Conservation (phyloP, 805 yeast genomes). For the Yamadazyma takamatsuzukensis region DNA sequence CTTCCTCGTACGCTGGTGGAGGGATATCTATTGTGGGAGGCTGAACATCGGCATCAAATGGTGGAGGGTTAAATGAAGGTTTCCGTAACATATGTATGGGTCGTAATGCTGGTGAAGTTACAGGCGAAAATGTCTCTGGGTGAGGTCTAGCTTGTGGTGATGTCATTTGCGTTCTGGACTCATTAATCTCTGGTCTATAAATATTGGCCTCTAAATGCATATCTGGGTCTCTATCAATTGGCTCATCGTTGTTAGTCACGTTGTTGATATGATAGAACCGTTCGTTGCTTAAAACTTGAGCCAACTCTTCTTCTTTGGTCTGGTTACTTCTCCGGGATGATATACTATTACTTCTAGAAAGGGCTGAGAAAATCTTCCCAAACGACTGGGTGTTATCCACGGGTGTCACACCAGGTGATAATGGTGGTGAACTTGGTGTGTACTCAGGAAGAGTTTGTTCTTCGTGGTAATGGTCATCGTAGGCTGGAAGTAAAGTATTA, state of each 20-base stretch:
- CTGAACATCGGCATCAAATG: slow-evolving; percentile 39
- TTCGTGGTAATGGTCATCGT: slow-evolving; percentile 32
- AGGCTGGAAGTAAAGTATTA: slow-evolving; percentile 73
- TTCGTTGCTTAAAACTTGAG: slow-evolving; percentile 3
- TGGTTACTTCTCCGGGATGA: background rate
- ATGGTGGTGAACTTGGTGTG: slow-evolving; percentile 39
- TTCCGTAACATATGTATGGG: slow-evolving; percentile 54
- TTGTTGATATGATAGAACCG: slow-evolving; percentile 27
- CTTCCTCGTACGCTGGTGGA: slow-evolving; percentile 32
- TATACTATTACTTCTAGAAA: slow-evolving; percentile 9
- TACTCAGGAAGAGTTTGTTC: slow-evolving; percentile 20
- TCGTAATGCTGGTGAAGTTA: slow-evolving; percentile 34
- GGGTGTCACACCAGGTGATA: slow-evolving; percentile 53
- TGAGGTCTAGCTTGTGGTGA: slow-evolving; percentile 67
- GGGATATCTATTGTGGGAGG: slow-evolving; percentile 16
- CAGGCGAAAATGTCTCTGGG: slow-evolving; percentile 39
- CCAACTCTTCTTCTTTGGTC: slow-evolving; percentile 1
- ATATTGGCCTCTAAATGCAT: slow-evolving; percentile 44
- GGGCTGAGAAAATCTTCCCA: slow-evolving; percentile 12
- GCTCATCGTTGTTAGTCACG: slow-evolving; percentile 23
- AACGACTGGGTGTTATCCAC: slow-evolving; percentile 28
- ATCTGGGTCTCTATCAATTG: slow-evolving; percentile 34
- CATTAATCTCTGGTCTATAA: slow-evolving; percentile 51
- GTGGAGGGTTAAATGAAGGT: slow-evolving; percentile 62
- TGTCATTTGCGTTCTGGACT: slow-evolving; percentile 35